Base-by-base conservation (phyloP, 108 stramenopile genomes). In the Cyclotella baltica region DNA sequence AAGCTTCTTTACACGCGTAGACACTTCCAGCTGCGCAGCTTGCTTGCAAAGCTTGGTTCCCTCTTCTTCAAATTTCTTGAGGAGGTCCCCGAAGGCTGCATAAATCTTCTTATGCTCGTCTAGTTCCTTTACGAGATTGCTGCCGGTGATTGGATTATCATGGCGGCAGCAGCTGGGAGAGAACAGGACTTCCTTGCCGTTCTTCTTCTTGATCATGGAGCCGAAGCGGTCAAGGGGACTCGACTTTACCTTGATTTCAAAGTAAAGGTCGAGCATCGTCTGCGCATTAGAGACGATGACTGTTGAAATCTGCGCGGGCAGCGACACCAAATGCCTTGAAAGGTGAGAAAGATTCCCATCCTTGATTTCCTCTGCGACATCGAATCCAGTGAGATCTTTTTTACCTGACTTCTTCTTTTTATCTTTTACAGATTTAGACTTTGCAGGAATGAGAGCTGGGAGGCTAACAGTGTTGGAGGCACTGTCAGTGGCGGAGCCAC, bases 191-290 rank as follows among this genome's bases (percentile, higher is more conserved):
- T 59, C 30, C 18, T 30, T 19, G 8, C 58, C 58, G 31, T 30
- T 33, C 4, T 5, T 28, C 18, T n/a, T 11, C 8, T 8, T 63
- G 28, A 63, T 5, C 35, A 20, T 40, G 8, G 62, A 38, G 22
- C 62, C 62, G 20, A 63, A 63, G 11, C 2, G 20, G 2, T 34
- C 36, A 25, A 38, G 62, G 23, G 62, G 37, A 10, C 36, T 63
- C 62, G 10, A 10, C 19, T n/a, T 52, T 4, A 4, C n/a, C n/a
- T 19, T 4, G n/a, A 52, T 52, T 52, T 52, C 11, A 19, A 4
- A 4, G 19, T n/a, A 13, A 4, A 52, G n/a, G 19, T 75, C 40
- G 81, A 72, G 55, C 73, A 75, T 72, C 70, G 81, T 28, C 70
- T 70, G 36, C 71, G 81, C 70, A n/a, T 52, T n/a, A 4, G 11